Percentiles rank a stretch among this genome's conserved stretches.
phyloP scores from a whole-genome alignment of 257 asterid species.

The Gentiana dahurica region DNA sequence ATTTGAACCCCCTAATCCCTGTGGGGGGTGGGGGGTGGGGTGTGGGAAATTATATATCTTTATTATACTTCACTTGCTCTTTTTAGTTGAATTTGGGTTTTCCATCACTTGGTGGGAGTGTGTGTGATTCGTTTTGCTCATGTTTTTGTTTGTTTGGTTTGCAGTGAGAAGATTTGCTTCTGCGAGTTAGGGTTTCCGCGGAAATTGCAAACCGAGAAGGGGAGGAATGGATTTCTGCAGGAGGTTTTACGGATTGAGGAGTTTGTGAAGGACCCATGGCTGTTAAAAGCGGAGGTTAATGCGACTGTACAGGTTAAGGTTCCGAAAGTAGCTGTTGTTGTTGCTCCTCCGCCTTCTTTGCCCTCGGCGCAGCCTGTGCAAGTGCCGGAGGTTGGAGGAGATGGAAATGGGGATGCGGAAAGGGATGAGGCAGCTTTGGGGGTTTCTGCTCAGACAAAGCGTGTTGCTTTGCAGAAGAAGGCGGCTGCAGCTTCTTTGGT shows the following conservation, averaged over 20 bases:
- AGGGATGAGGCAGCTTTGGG: slow-evolving; percentile 43
- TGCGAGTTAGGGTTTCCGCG: slow-evolving; percentile 70
- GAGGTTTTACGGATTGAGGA: slow-evolving; percentile 68
- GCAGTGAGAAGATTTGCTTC: slow-evolving; percentile 85
- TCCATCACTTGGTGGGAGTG: background rate
- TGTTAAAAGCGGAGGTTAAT: slow-evolving; percentile 52
- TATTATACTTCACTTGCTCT: slow-evolving; percentile 14
- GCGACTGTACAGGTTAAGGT: slow-evolving; percentile 80
- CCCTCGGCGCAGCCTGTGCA: slow-evolving; percentile 7
- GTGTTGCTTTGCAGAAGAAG: slow-evolving; percentile 80
- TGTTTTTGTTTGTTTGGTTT: slow-evolving; percentile 17
- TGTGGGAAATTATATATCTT: background rate
- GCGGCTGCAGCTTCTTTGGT: slow-evolving; percentile 73
- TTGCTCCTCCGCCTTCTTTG: slow-evolving; percentile 32
- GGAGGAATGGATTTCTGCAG: slow-evolving; percentile 44
- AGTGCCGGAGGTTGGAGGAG: slow-evolving; percentile 7
- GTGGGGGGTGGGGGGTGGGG: background rate
- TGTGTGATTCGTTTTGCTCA: slow-evolving; percentile 18
- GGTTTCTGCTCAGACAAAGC: slow-evolving; percentile 69
- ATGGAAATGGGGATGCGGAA: slow-evolving; percentile 26
- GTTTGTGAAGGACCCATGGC: slow-evolving; percentile 83
- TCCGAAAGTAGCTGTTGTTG: slow-evolving; percentile 57
- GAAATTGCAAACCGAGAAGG: slow-evolving; percentile 50
- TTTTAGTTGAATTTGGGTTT: background rate
- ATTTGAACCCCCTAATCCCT: slow-evolving; percentile 5